A percentile compares a stretch with the other conserved stretches of the same genome.
These are phyloP conservation scores for Chaetomidium leptoderma DNA, from an alignment of 495 filamentous ascomycete species.

Conservation along the genomic window DNA sequence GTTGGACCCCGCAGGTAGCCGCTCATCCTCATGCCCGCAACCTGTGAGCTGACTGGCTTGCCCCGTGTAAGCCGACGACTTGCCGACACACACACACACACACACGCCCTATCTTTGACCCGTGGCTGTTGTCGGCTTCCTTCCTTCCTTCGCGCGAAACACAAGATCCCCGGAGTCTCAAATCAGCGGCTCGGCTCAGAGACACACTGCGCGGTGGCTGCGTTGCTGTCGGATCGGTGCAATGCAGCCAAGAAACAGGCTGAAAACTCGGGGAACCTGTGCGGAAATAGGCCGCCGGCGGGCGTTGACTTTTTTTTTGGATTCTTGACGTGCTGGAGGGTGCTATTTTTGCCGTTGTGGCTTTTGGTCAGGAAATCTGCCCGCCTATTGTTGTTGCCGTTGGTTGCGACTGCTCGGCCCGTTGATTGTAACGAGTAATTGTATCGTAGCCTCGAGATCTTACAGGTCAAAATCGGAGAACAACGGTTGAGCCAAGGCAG, in stretches of 20 bases:
- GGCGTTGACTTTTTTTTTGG: not conserved
- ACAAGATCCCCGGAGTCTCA: not conserved
- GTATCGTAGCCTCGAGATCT: no score
- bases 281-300: not conserved
- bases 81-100: no score
- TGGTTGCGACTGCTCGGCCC: no score
- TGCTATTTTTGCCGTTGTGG: not conserved
- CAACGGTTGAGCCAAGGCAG: not conserved
- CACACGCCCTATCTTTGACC: no score
- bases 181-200: not conserved
- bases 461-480: no score
- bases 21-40: not conserved
- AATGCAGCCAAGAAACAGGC: not conserved
- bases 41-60: not conserved
- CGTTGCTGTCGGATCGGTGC: not conserved
- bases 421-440: no score
- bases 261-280: not conserved
- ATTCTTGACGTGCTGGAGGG: not conserved
- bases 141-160: not conserved
- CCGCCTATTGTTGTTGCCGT: not conserved
- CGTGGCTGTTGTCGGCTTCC: no score
- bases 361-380: not conserved
- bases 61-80: not conserved
- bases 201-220: not conserved
- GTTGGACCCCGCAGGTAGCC: constrained; percentile 3